A percentile compares a stretch with the other conserved stretches of the same genome.
phyloP scores from a whole-genome alignment of 768 basidiomycete genomes.

The Gloeophyllum trabeum region DNA sequence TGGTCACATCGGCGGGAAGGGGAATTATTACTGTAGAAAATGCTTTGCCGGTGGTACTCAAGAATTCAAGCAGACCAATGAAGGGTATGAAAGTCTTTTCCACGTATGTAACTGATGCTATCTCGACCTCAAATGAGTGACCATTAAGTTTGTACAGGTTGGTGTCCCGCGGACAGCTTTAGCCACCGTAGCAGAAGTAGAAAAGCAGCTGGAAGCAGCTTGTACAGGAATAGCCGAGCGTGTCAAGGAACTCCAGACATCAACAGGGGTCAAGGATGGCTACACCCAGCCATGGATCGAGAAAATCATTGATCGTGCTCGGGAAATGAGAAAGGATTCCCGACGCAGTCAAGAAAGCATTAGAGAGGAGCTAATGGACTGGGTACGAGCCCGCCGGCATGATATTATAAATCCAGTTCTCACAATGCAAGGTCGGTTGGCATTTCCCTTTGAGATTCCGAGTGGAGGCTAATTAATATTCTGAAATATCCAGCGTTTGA shows the following conservation, averaged over 20 bases:
- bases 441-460: neutral
- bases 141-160: no score
- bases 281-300: constrained; percentile 5
- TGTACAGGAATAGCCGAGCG: neutral
- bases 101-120: neutral
- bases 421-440: neutral
- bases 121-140: no score
- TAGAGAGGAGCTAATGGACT: constrained; percentile 10
- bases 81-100: neutral
- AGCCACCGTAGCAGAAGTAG: constrained; percentile 2
- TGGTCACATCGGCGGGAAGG: constrained; percentile 6
- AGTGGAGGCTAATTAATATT: neutral
- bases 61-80: constrained; percentile 1
- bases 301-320: constrained; percentile 1
- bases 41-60: constrained; percentile 3
- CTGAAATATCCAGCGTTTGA: constrained; percentile 1
- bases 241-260: neutral
- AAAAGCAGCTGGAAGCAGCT: constrained; percentile 3
- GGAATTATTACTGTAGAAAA: constrained; percentile 8
- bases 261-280: constrained; percentile 2
- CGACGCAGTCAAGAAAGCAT: constrained; percentile 3
- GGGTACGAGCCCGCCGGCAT: constrained; percentile 5
- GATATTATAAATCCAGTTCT: neutral
- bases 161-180: neutral
- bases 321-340: constrained; percentile 1